Evolutionary conservation across 805 yeast species (phyloP).

Genomic region (Ogataea ganodermae): DNA sequence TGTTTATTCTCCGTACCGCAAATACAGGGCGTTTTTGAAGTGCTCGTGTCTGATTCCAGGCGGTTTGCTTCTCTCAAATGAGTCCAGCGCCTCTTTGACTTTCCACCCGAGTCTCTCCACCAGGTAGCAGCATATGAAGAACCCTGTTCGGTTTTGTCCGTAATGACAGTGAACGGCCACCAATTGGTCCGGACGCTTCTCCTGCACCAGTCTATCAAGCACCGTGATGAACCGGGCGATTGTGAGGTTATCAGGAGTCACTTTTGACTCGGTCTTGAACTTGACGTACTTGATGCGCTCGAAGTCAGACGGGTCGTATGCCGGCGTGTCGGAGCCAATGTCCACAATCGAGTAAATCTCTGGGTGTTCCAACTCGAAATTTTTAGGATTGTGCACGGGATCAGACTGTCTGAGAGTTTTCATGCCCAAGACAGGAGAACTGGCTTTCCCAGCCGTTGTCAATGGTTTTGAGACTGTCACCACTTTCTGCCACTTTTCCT

Average conservation of each 20-base stretch:
- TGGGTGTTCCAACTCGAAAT: conserved; percentile 51
- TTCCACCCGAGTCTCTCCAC: conserved; percentile 60
- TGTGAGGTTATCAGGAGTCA: conserved; percentile 65
- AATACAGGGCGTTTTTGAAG: conserved; percentile 69
- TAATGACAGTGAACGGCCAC: conserved; percentile 79
- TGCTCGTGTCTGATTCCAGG: conserved; percentile 82
- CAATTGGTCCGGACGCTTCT: conserved; percentile 34
- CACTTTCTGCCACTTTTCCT: conserved; percentile 65
- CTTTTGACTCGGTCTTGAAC: conserved; percentile 76
- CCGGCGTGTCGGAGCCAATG: conserved; percentile 69
- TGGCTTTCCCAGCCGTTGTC: conserved; percentile 28
- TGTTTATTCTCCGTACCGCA: conserved; percentile 50
- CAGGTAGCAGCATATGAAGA: conserved; percentile 66
- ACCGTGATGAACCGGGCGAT: conserved; percentile 57
- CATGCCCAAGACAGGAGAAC: conserved; percentile 64
- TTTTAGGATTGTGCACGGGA: conserved; percentile 55
- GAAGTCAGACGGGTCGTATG: conserved; percentile 64
- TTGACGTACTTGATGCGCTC: conserved; percentile 59
- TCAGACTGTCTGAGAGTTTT: conserved; percentile 73
- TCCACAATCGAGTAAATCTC: conserved; percentile 63
- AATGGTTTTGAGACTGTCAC: conserved; percentile 51
- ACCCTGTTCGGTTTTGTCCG: conserved; percentile 81
- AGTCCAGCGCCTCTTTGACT: conserved; percentile 63
- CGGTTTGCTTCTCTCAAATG: conserved; percentile 55
- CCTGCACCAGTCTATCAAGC: conserved; percentile 46